Evolutionary conservation across 2,329 filamentous ascomycete species (phyloP), one percentile per base, ranked within the genome.

Genomic region (Cladophialophora immunda): DNA sequence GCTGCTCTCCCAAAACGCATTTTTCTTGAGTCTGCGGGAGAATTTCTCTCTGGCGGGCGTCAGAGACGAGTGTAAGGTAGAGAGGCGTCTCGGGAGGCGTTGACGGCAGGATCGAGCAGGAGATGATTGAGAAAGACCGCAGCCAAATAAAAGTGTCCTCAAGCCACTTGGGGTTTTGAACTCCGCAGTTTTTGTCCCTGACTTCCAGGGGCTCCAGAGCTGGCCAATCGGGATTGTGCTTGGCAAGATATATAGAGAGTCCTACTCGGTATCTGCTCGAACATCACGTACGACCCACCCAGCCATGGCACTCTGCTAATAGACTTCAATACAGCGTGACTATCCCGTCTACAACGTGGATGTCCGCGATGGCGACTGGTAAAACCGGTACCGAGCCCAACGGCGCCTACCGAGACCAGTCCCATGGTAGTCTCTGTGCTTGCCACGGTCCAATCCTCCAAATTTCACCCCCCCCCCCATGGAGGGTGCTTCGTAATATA

Each of bases 1-100:
- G 79, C 73, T 61, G 76, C 74, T 62, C 77, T 70, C 70, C 76
- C 77, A 71, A 82, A 77, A 67, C 78, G 78, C 81, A 83, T 83
- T 11, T 34, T 55, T 54, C 11, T 22, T 13, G 36, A n/a, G 22
- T 32, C 15, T 15, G 17, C 6, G 7, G n/a, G 17, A 30, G 41
- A 30, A 32, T 17, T 6, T 25, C 45, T 50, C 45, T 50, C 19
- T 9, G 45, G 19, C 9, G 8, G 22, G 8, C 4, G 11, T 25
- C 11, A 5, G 45, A 25, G 45, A 27, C 8, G 45, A 5, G 5
- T 41, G 4, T 19, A 5, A 15, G 22, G 11, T 13, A 9, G 22
- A 8, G 9, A 13, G 45, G 45, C 3, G 45, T 50, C 11, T 27
- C 22, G 8, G 25, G 29, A 25, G 38, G 25, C 2, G 6, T 22